Evolutionary conservation across 2,329 filamentous ascomycete species (phyloP), one percentile per base, ranked within the genome.

Genomic region (Microcera coccophila): DNA sequence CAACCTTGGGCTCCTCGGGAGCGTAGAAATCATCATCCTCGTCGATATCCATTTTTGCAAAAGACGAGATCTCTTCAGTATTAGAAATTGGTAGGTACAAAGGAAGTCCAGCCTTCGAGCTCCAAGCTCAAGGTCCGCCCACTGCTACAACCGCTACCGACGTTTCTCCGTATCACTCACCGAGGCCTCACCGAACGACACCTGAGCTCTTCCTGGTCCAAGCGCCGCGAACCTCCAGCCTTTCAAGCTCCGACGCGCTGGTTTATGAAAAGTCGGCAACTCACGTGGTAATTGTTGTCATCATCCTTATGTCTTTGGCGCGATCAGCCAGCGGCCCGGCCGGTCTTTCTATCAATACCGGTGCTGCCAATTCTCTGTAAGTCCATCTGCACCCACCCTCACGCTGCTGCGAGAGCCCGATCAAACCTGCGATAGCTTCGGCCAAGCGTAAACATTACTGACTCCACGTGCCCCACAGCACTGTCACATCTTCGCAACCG

Each of bases 1-100:
- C 60, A 16, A 60, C 57, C 38, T 68, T 68, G 29, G 73, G 68
- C 62, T 82, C 79, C 46, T 83, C 80, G 2, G 76, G 74, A 44
- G 75, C 76, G 59, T 84, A 84, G 56, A 84, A 81, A 63, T 84
- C 81, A 51, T 84, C 81, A 38, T 83, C 80, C 51, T 84, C 80
- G 62, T 84, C 81, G 45, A 84, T 76, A 59, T 84, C 80, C 79
- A 84, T 84, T 17, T 50, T 71, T 58, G 44, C 48, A 45, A 29
- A 38, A 8, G 26, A 19, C 12, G 14, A 28, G 14, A 14, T 28
- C 24, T 28, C 14, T 28, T 28, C 9, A 14, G 24, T 9, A 28
- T 38, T 38, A 19, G 21, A 21, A 41, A 35, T 16, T 16, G 36
- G n/a, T n/a, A n/a, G n/a, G n/a, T n/a, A n/a, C n/a, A n/a, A n/a